Base-by-base conservation (phyloP, 2,329 filamentous ascomycete species). In the Hymenoscyphus albidus region DNA sequence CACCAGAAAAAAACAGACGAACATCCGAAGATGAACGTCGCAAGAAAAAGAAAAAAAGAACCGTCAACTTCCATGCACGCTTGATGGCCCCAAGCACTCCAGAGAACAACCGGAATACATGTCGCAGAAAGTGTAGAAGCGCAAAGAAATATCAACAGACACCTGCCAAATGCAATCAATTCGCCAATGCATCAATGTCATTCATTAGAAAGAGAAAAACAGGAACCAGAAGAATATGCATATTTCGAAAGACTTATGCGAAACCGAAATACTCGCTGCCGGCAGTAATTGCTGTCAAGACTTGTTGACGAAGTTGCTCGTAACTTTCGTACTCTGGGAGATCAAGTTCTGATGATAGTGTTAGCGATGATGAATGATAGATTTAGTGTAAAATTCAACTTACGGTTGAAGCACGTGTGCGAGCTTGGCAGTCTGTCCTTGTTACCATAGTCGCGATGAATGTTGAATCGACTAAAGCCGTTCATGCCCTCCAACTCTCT, bases 401-500 rank as follows among this genome's bases (percentile, higher is more conserved):
- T 86, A 97, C 93, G 95, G 78, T 99, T 99, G 81, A 99, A 99
- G 83, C 95, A 99, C 69, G 95, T 99, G 78, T 99, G 96, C 72
- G 93, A 97, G 73, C 92, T 96, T 64, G 95, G 95, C 69, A 99
- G 84, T 70, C 95, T 90, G 75, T 97, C 92, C 79, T 97, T 98
- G 82, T 90, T 94, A 72, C 94, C 93, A 79, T 96, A 97, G 78
- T 98, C 95, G 69, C 95, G 92, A 76, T 99, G 95, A 68, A 99
- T 98, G 77, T 98, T 99, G 87, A 99, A 99, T 70, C 92, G 89
- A 78, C 91, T 97, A 77, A 98, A 89, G 48, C 95, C 95, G 75
- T 99, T 98, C 95, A 99, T 99, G 70, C 95, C 96, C 80, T 99
- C 96, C 6, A 99, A 85, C 78, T 99, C 95, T 80, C 97, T 97